Conservation (phyloP, 345 rosid genomes). For the Noccaea bulbosa region DNA sequence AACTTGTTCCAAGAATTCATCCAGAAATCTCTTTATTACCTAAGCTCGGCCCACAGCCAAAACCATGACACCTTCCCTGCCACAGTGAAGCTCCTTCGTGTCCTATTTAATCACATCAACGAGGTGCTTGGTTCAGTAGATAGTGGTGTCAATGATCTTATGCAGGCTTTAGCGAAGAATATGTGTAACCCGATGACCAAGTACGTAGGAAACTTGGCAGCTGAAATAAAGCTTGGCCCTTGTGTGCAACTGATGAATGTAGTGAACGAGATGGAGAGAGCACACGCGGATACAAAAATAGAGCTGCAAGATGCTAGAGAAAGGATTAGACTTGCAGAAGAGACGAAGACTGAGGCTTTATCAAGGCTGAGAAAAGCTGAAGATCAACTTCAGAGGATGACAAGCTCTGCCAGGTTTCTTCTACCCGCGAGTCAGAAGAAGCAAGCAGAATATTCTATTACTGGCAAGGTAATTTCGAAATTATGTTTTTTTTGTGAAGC, state of each 20-base stretch:
- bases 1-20: constrained; percentile 47
- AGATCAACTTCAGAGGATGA: constrained; percentile 49
- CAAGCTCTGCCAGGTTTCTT: constrained; percentile 35
- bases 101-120: constrained; percentile 46
- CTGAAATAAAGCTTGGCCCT: constrained; percentile 57
- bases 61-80: constrained; percentile 45
- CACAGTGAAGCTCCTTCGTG: constrained; percentile 52
- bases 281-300: constrained; percentile 44
- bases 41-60: constrained; percentile 44
- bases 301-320: constrained; percentile 58
- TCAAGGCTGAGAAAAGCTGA: constrained; percentile 49
- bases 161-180: constrained; percentile 49
- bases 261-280: constrained; percentile 58
- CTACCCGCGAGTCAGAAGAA: constrained; percentile 34
- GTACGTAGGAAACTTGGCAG: constrained; percentile 51
- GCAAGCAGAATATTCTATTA: constrained; percentile 18
- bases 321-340: constrained; percentile 54
- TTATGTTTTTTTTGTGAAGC: not conserved
- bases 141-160: constrained; percentile 52
- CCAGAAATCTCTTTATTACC: constrained; percentile 45
- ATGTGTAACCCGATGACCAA: constrained; percentile 68
- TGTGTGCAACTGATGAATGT: constrained; percentile 47
- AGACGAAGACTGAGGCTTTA: constrained; percentile 49
- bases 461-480: constrained; percentile 32
- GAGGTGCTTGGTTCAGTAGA: constrained; percentile 54